Evolutionary conservation across 1,139 yeast species (phyloP).

Genomic region (Martiniozyma asiatica): DNA sequence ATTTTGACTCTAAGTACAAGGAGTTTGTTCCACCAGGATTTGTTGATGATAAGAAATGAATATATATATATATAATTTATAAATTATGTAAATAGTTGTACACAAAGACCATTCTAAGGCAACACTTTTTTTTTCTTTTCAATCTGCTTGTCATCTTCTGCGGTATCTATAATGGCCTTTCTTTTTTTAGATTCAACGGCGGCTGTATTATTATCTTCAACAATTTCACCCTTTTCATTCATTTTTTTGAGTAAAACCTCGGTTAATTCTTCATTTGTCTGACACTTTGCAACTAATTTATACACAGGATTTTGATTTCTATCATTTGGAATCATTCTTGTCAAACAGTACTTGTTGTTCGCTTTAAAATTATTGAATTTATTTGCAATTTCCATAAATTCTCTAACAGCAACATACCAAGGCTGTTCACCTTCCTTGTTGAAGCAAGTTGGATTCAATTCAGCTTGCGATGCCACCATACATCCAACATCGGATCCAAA

Average conservation of each 20-base stretch:
- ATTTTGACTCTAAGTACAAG: slow-evolving; percentile 32
- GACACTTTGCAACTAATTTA: slow-evolving; percentile 44
- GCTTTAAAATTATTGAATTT: slow-evolving; percentile 49
- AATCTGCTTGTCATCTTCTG: slow-evolving; percentile 6
- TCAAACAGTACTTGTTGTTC: slow-evolving; percentile 70
- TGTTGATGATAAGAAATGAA: slow-evolving; percentile 15
- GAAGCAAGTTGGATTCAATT: slow-evolving; percentile 74
- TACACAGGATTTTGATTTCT: slow-evolving; percentile 41
- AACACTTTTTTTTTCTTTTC: slow-evolving; percentile 3
- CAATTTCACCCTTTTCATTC: slow-evolving; percentile 23
- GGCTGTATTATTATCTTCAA: no score
- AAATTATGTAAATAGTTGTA: slow-evolving; percentile 1
- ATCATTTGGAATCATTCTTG: slow-evolving; percentile 66
- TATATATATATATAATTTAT: not conserved
- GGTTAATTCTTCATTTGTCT: slow-evolving; percentile 40
- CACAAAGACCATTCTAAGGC: not conserved
- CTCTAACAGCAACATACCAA: slow-evolving; percentile 44
- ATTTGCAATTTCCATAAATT: slow-evolving; percentile 44
- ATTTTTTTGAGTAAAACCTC: slow-evolving; percentile 23
- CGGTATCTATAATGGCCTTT: slow-evolving; percentile 1
- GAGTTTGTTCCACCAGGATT: slow-evolving; percentile 30
- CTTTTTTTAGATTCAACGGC: not conserved
- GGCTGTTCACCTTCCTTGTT: slow-evolving; percentile 31
- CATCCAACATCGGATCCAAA: slow-evolving; percentile 60
- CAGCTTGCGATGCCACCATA: slow-evolving; percentile 92